Conservation (phyloP, 2,329 filamentous ascomycete species). For the Talaromyces sp. region DNA sequence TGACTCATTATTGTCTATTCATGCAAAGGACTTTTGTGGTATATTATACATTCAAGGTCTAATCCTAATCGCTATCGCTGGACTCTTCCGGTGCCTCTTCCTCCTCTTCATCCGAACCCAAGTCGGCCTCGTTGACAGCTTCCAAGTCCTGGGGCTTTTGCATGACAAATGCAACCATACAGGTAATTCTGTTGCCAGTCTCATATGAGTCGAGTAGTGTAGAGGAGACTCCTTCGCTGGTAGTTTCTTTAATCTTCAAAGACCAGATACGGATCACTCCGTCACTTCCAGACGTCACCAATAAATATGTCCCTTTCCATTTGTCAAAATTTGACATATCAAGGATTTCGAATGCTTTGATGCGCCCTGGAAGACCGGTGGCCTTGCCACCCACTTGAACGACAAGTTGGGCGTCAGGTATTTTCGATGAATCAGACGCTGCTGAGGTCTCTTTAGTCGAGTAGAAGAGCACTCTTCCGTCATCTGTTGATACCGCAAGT, state of each 20-base stretch:
- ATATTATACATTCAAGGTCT: slow-evolving; percentile 12
- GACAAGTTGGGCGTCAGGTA: slow-evolving; percentile 61
- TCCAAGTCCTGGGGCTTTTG: slow-evolving; percentile 56
- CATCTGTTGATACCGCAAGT: slow-evolving; percentile 81
- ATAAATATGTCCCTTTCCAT: slow-evolving; percentile 48
- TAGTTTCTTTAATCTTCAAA: slow-evolving; percentile 37
- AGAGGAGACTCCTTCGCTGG: slow-evolving; percentile 20
- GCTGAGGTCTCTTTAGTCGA: slow-evolving; percentile 56
- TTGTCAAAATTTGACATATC: slow-evolving; percentile 38
- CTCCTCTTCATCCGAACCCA: slow-evolving; percentile 39
- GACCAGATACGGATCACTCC: slow-evolving; percentile 79
- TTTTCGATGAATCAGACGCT: slow-evolving; percentile 50
- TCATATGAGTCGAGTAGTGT: slow-evolving; percentile 71
- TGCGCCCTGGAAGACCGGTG: slow-evolving; percentile 65
- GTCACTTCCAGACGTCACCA: slow-evolving; percentile 79
- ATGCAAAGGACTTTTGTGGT: slow-evolving; percentile 4
- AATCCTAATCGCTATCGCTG: slow-evolving; percentile 27
- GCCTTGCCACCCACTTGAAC: slow-evolving; percentile 76
- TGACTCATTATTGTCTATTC: background rate
- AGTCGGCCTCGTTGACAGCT: slow-evolving; percentile 60
- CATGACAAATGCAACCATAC: slow-evolving; percentile 83
- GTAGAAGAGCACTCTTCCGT: slow-evolving; percentile 82
- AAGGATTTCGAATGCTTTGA: slow-evolving; percentile 84
- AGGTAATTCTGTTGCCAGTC: slow-evolving; percentile 86
- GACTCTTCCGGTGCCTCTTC: slow-evolving; percentile 17